Percentiles rank a stretch among this genome's conserved stretches.
These are phyloP conservation scores for Penicillium fimorum DNA, from an alignment of 495 filamentous ascomycete genomes.

Conservation along the genomic window DNA sequence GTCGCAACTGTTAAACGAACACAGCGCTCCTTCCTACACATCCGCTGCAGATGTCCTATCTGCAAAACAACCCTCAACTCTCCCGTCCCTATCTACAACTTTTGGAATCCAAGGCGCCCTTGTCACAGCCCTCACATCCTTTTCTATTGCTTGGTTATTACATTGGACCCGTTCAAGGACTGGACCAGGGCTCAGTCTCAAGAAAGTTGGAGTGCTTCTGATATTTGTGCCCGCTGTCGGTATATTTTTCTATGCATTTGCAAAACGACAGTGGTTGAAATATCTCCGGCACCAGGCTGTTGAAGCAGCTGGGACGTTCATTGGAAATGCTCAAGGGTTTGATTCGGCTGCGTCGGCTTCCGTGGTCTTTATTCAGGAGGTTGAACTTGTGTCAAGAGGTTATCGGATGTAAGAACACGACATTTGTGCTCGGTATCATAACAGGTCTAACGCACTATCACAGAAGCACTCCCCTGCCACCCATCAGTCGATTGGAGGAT, in stretches of 20 bases:
- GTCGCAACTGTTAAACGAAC: constrained; percentile 82
- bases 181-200: constrained; percentile 34
- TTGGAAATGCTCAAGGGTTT: constrained; percentile 75
- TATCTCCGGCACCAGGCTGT: constrained; percentile 77
- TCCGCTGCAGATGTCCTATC: constrained; percentile 43
- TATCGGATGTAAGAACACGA: constrained; percentile 71
- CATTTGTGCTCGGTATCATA: background rate
- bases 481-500: constrained; percentile 79
- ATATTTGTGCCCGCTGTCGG: constrained; percentile 54
- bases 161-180: constrained; percentile 57
- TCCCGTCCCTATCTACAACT: constrained; percentile 43
- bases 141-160: constrained; percentile 69
- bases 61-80: constrained; percentile 32
- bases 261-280: constrained; percentile 80
- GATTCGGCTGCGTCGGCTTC: constrained; percentile 78
- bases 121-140: constrained; percentile 56
- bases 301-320: constrained; percentile 67
- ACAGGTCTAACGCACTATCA: background rate
- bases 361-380: constrained; percentile 88
- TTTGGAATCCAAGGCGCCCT: constrained; percentile 50
- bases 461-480: constrained; percentile 82
- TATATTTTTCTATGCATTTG: constrained; percentile 65
- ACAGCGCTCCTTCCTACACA: constrained; percentile 48
- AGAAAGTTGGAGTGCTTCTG: constrained; percentile 57
- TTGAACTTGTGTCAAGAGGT: constrained; percentile 90